Conservation (phyloP, 2,329 filamentous ascomycete species). For the Sporothrix pallida region DNA sequence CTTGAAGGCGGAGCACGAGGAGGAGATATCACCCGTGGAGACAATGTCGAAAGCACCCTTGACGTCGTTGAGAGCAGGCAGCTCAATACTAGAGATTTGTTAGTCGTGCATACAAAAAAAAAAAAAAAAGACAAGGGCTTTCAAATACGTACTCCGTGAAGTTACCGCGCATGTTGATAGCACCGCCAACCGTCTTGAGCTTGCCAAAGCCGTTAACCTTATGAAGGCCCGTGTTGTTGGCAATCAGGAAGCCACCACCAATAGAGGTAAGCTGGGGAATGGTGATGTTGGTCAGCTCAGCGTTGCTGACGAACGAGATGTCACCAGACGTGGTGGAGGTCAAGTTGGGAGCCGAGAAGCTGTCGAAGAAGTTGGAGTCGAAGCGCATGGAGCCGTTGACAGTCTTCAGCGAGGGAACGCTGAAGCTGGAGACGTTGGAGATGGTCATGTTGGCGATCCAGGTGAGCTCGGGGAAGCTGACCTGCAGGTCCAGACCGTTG, state of each 20-base stretch:
- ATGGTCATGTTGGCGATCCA: constrained; percentile 82
- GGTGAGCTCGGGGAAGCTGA: constrained; percentile 78
- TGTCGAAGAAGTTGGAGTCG: constrained; percentile 75
- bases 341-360: constrained; percentile 70
- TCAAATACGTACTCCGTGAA: constrained; percentile 73
- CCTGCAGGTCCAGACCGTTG: constrained; percentile 74
- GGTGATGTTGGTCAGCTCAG: constrained; percentile 72
- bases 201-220: constrained; percentile 70
- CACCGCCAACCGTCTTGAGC: constrained; percentile 75
- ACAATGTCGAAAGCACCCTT: constrained; percentile 74
- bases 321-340: constrained; percentile 66
- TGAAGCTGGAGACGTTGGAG: constrained; percentile 77
- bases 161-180: constrained; percentile 82
- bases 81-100: constrained; percentile 62
- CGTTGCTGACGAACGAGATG: constrained; percentile 69
- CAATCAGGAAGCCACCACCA: constrained; percentile 80
- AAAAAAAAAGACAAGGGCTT: neutral
- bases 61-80: constrained; percentile 71
- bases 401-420: constrained; percentile 71
- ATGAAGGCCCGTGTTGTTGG: constrained; percentile 82
- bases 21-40: constrained; percentile 65
- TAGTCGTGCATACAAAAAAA: neutral
- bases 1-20: constrained; percentile 62
- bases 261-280: constrained; percentile 72
- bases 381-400: constrained; percentile 84